These are phyloP conservation scores for Hemisphaericaspora xylofermentans DNA, from an alignment of 1,139 yeast genomes.

Conservation along the genomic window DNA sequence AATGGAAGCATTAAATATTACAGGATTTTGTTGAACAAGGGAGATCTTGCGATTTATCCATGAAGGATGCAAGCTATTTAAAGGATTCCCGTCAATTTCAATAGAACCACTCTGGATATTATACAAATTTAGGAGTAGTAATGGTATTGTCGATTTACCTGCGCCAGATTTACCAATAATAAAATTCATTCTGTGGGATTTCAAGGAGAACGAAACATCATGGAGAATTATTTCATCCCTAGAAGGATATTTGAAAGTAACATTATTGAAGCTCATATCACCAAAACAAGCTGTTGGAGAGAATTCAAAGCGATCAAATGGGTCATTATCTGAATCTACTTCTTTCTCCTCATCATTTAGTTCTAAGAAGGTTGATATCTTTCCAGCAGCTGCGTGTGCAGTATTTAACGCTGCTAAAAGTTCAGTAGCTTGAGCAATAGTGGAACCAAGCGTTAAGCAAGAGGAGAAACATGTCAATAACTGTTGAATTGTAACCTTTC, in stretches of 20 bases:
- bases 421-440: conserved; percentile 51
- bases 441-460: conserved; percentile 67
- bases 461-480: conserved; percentile 84
- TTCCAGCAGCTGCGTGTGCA: conserved; percentile 59
- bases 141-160: conserved; percentile 83
- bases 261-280: conserved; percentile 48
- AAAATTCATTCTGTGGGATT: conserved; percentile 51
- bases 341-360: background rate
- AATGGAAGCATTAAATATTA: conserved; percentile 60
- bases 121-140: conserved; percentile 62
- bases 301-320: conserved; percentile 6
- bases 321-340: background rate
- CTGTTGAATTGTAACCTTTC: conserved; percentile 52
- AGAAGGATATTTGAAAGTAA: conserved; percentile 61
- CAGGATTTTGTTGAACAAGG: conserved; percentile 68
- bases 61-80: conserved; percentile 39
- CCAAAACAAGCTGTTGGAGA: conserved; percentile 41
- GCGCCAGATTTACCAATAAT: conserved; percentile 87
- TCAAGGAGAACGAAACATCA: conserved; percentile 44
- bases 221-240: conserved; percentile 50
- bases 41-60: conserved; percentile 69
- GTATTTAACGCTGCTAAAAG: conserved; percentile 58
- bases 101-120: conserved; percentile 60
- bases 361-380: conserved; percentile 21
- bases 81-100: conserved; percentile 51